Conservation (phyloP, 768 basidiomycete species). For the Hemileccinum rubropunctum region DNA sequence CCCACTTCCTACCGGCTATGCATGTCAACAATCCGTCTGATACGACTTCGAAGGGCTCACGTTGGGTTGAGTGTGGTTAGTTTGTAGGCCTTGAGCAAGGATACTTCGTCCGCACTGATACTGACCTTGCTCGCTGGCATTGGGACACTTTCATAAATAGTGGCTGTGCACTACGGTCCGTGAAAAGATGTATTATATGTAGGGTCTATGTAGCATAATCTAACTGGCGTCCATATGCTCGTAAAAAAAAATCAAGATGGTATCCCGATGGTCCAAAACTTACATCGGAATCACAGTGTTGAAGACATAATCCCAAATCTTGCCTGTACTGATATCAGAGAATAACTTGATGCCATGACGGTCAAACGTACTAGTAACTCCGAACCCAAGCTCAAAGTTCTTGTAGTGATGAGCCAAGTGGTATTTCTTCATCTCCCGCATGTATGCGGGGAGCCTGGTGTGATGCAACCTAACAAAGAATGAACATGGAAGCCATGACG, state of each 20-base stretch:
- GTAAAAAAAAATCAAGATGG: background rate
- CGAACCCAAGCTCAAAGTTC: conserved; percentile 96
- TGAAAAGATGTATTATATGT: conserved; percentile 8
- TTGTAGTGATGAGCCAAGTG: conserved; percentile 98
- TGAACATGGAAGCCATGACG: background rate
- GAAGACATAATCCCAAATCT: conserved; percentile 93
- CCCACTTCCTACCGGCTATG: conserved; percentile 65
- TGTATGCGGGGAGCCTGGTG: conserved; percentile 78
- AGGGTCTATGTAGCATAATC: conserved; percentile 5
- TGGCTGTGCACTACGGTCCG: conserved; percentile 12
- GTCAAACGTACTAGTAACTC: conserved; percentile 75
- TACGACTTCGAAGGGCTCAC: conserved; percentile 40
- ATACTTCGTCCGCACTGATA: conserved; percentile 74
- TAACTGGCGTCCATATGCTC: conserved; percentile 1
- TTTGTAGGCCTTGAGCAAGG: conserved; percentile 85
- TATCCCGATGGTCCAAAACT: background rate
- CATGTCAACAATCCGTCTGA: conserved; percentile 3
- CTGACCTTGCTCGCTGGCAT: conserved; percentile 50
- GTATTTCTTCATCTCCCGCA: conserved; percentile 94
- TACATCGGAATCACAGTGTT: conserved; percentile 74
- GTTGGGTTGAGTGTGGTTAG: conserved; percentile 74
- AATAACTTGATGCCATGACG: background rate
- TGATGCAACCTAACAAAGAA: conserved; percentile 64
- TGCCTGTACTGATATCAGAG: conserved; percentile 47
- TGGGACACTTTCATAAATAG: background rate